These are phyloP conservation scores for Lentinus tigrinus DNA, from an alignment of 768 basidiomycete genomes.

Conservation along the genomic window DNA sequence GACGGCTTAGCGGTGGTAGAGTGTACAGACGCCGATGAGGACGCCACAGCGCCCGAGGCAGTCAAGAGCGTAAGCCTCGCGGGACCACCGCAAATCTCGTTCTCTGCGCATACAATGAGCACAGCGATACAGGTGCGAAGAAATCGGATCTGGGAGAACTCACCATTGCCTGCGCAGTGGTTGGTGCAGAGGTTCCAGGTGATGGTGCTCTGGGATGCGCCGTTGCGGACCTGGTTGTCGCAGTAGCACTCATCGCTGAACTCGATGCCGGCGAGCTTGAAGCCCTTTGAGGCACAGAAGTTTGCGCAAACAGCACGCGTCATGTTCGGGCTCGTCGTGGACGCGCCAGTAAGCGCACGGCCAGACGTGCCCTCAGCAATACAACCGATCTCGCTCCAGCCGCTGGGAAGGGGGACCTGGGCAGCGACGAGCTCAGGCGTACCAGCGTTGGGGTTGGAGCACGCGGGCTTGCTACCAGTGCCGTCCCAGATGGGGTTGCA, in stretches of 20 bases:
- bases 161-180: slow-evolving; percentile 23
- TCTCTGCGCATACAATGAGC: neutral
- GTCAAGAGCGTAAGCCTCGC: slow-evolving; percentile 7
- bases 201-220: slow-evolving; percentile 17
- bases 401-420: slow-evolving; percentile 13
- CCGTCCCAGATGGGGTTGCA: slow-evolving; percentile 23
- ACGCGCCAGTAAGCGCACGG: slow-evolving; percentile 22
- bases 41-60: neutral
- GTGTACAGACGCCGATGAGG: neutral
- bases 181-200: slow-evolving; percentile 18
- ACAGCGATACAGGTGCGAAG: neutral
- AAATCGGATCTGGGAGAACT: no score
- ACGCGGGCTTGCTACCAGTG: slow-evolving; percentile 7
- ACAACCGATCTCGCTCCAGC: slow-evolving; percentile 23
- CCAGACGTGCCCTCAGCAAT: slow-evolving; percentile 25
- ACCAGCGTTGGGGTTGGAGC: slow-evolving; percentile 3
- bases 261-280: slow-evolving; percentile 27
- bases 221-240: slow-evolving; percentile 24
- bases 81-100: slow-evolving; percentile 16
- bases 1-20: neutral
- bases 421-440: slow-evolving; percentile 14
- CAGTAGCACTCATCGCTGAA: slow-evolving; percentile 28
- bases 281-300: slow-evolving; percentile 26
- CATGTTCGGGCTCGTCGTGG: slow-evolving; percentile 21
- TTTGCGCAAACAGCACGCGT: slow-evolving; percentile 20